These are phyloP conservation scores for Spathaspora arborariae DNA, from an alignment of 805 yeast genomes.

Conservation along the genomic window DNA sequence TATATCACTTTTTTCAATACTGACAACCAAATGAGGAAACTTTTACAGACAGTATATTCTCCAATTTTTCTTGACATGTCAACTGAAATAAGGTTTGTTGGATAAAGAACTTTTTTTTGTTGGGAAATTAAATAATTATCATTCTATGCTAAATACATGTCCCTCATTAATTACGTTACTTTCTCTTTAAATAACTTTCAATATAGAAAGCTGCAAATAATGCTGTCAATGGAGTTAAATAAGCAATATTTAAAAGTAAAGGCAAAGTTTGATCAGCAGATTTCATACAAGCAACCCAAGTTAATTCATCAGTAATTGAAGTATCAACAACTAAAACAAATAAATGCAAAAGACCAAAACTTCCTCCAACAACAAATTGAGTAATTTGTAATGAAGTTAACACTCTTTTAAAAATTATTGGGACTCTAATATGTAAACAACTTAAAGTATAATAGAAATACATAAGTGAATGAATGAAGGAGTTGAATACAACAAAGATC, in stretches of 20 bases:
- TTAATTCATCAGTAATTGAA: conserved; percentile 20
- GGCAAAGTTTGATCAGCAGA: conserved; percentile 63
- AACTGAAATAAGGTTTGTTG: too few species aligned
- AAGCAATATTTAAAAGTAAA: conserved; percentile 55
- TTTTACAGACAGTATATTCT: too few species aligned
- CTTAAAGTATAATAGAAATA: conserved; percentile 64
- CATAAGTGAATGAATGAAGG: conserved; percentile 75
- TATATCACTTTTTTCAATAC: too few species aligned
- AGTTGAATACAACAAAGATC: conserved; percentile 76
- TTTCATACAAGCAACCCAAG: conserved; percentile 44
- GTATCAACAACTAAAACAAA: conserved; percentile 58
- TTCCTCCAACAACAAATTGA: conserved; percentile 68
- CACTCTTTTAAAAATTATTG: conserved; percentile 50
- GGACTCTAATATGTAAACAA: conserved; percentile 56
- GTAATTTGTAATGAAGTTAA: conserved; percentile 66
- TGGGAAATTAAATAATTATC: too few species aligned
- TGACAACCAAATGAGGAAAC: too few species aligned
- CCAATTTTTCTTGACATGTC: too few species aligned
- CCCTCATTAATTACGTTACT: neutral
- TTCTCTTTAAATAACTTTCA: conserved; percentile 46
- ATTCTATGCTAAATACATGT: neutral
- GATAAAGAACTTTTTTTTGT: too few species aligned
- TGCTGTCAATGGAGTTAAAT: conserved; percentile 64
- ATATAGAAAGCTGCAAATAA: conserved; percentile 64
- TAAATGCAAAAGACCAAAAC: conserved; percentile 60